Base-by-base conservation (phyloP, 1,284 basidiomycete genomes). In the Papiliotrema nemorosa region DNA sequence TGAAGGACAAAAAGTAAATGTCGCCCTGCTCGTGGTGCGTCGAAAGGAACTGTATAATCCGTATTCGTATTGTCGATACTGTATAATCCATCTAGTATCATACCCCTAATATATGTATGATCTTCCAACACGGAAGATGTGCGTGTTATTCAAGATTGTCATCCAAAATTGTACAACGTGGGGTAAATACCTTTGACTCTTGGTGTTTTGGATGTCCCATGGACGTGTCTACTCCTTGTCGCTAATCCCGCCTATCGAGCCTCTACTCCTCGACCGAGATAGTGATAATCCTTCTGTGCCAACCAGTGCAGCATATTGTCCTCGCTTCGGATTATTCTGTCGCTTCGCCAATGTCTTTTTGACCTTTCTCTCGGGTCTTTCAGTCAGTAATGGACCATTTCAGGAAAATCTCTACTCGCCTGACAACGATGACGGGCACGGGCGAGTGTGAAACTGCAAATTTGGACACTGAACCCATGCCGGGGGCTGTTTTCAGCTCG, bases 351-450 rank as follows among this genome's bases (percentile, higher is more conserved):
- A 77, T 1, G 84, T 83, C 72, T 91, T 91, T 59, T 81, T 81
- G n/a, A 90, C 84, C 68, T 90, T 90, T 43, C 87, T 81, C 63
- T 91, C 88, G 1, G 90, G 90, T 5, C 88, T 72, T 46, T 7
- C n/a, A n/a, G n/a, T n/a, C n/a, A n/a, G n/a, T n/a, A n/a, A 38
- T 38, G 36, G 31, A 33, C n/a, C n/a, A 42, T 31, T 22, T 20
- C 27, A 47, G 29, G 25, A 26, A 7, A 42, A 14, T 9, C 13
- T 31, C 2, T 16, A 54, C 70, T 48, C 43, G 70, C 66, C 77
- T 80, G 34, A 94, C 89, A 50, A 94, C 91, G 55, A 96, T 89
- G 58, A 93, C 88, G 0, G 91, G 91, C 0, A 94, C 88, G 2
- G 90, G 89, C 2, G 89, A 91, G 65, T 88, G 89, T 10, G 87